Conservation (phyloP, 116 monocot genomes). For the Thalassia testudinum region DNA sequence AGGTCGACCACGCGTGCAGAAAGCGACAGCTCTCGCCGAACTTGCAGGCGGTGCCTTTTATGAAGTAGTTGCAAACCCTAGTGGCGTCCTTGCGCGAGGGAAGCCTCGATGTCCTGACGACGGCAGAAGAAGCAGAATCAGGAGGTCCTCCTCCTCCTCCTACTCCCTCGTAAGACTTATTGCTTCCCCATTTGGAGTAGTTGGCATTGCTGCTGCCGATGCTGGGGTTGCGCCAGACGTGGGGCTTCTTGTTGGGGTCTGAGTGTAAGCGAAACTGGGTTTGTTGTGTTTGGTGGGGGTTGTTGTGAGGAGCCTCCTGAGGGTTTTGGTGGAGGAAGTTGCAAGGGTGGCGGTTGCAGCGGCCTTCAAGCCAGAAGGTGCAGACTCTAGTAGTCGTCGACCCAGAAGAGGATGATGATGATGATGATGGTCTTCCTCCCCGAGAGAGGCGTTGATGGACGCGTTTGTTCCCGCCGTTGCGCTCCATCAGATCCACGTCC, state of each 20-base stretch:
- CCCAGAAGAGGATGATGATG: not conserved
- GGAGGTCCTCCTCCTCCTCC: conserved; percentile 1
- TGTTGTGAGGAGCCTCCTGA: not conserved
- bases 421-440: conserved; percentile 4
- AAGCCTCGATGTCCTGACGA: not conserved
- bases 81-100: conserved; percentile 11
- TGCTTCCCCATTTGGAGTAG: conserved; percentile 73
- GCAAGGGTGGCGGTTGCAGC: too few relatives aligned
- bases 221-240: conserved; percentile 46
- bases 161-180: conserved; percentile 21
- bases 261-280: conserved; percentile 1
- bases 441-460: conserved; percentile 19
- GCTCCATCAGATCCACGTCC: conserved; percentile 43
- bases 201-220: conserved; percentile 2
- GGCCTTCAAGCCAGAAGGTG: too few relatives aligned
- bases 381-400: conserved; percentile 24
- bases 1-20: conserved; percentile 70
- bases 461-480: conserved; percentile 37
- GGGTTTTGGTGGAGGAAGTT: too few relatives aligned
- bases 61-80: conserved; percentile 58
- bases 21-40: conserved; percentile 64
- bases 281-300: not conserved
- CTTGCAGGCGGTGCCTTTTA: conserved; percentile 31
- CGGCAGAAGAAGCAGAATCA: conserved; percentile 2
- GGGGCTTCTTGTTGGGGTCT: conserved; percentile 12